Evolutionary conservation across 2,329 filamentous ascomycete genomes (phyloP).

Genomic region (Parastagonospora avenae): DNA sequence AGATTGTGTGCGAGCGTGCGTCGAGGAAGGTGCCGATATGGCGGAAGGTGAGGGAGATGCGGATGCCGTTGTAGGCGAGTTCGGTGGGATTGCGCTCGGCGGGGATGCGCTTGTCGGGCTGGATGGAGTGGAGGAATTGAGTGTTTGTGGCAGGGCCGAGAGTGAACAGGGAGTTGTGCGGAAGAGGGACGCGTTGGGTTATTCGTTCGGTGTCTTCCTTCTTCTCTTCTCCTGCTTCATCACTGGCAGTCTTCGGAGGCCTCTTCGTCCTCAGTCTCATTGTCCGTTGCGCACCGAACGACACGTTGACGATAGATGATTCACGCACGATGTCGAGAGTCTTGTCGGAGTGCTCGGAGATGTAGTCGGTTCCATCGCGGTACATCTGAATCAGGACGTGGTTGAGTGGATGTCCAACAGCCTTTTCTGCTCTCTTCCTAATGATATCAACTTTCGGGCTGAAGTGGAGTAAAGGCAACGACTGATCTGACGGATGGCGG

Average conservation of each 20-base stretch:
- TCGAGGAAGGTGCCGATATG: slow-evolving; percentile 85
- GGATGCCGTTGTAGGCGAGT: slow-evolving; percentile 71
- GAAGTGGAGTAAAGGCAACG: slow-evolving; percentile 76
- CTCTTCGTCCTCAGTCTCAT: slow-evolving; percentile 91
- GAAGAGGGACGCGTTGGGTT: slow-evolving; percentile 72
- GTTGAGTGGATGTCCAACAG: slow-evolving; percentile 81
- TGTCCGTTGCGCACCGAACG: slow-evolving; percentile 85
- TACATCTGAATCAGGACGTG: slow-evolving; percentile 94
- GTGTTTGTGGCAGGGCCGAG: slow-evolving; percentile 82
- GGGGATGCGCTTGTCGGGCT: slow-evolving; percentile 76
- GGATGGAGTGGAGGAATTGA: slow-evolving; percentile 91
- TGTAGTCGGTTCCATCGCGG: slow-evolving; percentile 85
- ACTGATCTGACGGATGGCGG: slow-evolving; percentile 89
- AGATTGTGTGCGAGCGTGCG: slow-evolving; percentile 69
- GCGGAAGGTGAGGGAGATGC: slow-evolving; percentile 92
- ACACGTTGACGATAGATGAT: slow-evolving; percentile 90
- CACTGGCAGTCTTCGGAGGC: slow-evolving; percentile 12
- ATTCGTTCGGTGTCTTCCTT: slow-evolving; percentile 50
- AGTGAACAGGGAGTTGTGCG: slow-evolving; percentile 86
- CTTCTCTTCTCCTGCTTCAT: slow-evolving; percentile 21
- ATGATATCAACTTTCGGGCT: slow-evolving; percentile 73
- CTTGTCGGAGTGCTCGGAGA: slow-evolving; percentile 97
- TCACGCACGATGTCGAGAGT: slow-evolving; percentile 84
- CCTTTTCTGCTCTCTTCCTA: slow-evolving; percentile 69
- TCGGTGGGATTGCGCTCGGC: slow-evolving; percentile 73